Percentiles rank a stretch among this genome's conserved stretches.
Conservation (phyloP, 2,329 filamentous ascomycete genomes). For the Trichoderma aggressivum region DNA sequence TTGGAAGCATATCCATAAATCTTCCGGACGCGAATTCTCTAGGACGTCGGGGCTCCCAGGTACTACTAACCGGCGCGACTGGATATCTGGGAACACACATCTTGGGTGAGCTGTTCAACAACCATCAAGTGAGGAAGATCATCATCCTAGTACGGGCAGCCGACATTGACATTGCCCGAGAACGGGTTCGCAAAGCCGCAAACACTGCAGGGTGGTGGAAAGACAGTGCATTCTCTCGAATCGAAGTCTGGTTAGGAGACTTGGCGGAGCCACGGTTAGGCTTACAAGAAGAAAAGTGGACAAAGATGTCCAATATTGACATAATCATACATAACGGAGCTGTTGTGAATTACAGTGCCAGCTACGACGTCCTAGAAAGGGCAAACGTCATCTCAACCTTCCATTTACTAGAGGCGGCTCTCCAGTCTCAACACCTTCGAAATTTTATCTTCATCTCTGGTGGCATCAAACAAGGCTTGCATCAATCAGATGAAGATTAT, state of each 20-base stretch:
- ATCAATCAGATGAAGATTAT: background rate
- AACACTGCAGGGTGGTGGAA: background rate
- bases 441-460: background rate
- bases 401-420: background rate
- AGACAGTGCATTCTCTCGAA: background rate
- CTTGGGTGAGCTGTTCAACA: background rate
- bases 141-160: background rate
- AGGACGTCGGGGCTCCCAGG: background rate
- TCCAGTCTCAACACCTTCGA: background rate
- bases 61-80: background rate
- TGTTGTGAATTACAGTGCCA: background rate
- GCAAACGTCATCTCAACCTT: background rate
- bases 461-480: background rate
- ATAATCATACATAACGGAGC: background rate
- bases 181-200: background rate
- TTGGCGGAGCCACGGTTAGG: background rate
- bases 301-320: background rate
- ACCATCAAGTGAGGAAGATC: background rate
- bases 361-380: background rate
- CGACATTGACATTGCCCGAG: background rate
- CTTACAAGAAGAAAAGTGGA: background rate
- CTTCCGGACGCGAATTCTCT: background rate
- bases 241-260: background rate
- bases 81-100: background rate
- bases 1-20: background rate